Percentiles rank a stretch among this genome's conserved stretches.
Conservation (phyloP, 2,329 filamentous ascomycete genomes). For the Cordyceps militaris region DNA sequence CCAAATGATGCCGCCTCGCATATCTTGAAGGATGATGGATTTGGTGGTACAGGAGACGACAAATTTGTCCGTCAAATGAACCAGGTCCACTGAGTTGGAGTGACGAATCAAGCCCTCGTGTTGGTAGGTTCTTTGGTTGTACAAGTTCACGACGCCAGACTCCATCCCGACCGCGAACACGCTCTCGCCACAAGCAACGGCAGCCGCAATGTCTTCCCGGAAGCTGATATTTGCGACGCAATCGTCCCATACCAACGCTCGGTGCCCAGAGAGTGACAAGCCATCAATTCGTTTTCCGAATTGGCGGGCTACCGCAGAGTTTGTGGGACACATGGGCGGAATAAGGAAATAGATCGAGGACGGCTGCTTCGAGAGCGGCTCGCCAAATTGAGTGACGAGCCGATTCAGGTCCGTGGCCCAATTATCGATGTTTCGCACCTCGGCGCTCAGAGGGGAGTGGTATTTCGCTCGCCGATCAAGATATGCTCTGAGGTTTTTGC, state of each 20-base stretch:
- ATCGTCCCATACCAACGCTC: slow-evolving; percentile 17
- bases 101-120: slow-evolving; percentile 6
- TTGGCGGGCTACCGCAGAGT: slow-evolving; percentile 15
- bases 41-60: slow-evolving; percentile 13
- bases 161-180: slow-evolving; percentile 16
- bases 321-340: slow-evolving; percentile 28
- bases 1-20: slow-evolving; percentile 15
- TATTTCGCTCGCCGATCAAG: slow-evolving; percentile 19
- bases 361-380: slow-evolving; percentile 21
- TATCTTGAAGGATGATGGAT: slow-evolving; percentile 12
- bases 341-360: slow-evolving; percentile 28
- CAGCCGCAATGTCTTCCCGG: slow-evolving; percentile 11
- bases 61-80: slow-evolving; percentile 9
- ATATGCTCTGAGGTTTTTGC: slow-evolving; percentile 22
- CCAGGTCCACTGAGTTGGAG: slow-evolving; percentile 13
- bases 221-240: slow-evolving; percentile 16
- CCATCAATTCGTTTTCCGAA: slow-evolving; percentile 14
- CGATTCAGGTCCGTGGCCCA: slow-evolving; percentile 28
- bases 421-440: slow-evolving; percentile 19
- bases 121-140: slow-evolving; percentile 15
- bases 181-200: slow-evolving; percentile 15
- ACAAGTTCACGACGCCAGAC: slow-evolving; percentile 15
- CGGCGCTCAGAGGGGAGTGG: slow-evolving; percentile 17
- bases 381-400: slow-evolving; percentile 26
- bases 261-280: slow-evolving; percentile 14